Percentiles rank a stretch among this genome's conserved stretches.
Evolutionary conservation across 208 protist species (phyloP).

Genomic region (Lotmaria passim): DNA sequence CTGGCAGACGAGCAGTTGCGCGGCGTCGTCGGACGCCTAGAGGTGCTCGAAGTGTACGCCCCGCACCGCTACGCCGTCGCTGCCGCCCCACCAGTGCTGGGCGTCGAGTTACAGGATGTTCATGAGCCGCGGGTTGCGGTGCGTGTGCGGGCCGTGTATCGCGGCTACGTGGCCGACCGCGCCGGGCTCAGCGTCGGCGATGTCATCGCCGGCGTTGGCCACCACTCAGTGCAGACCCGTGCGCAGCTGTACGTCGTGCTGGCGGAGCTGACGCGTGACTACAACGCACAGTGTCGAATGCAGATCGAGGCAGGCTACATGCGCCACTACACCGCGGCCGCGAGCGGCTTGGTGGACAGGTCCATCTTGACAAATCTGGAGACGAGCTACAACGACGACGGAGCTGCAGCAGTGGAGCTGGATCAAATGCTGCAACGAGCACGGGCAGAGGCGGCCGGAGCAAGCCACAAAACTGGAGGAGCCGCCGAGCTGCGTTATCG

Average conservation of each 20-base stretch:
- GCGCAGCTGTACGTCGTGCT: constrained; percentile 65
- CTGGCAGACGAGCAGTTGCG: constrained; percentile 21
- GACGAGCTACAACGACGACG: not conserved
- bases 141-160: constrained; percentile 55
- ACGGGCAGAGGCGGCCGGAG: constrained; percentile 14
- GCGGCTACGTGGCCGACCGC: constrained; percentile 46
- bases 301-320: constrained; percentile 39
- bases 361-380: constrained; percentile 6
- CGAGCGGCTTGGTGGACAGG: not conserved
- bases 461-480: not conserved
- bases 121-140: constrained; percentile 26
- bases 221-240: constrained; percentile 40
- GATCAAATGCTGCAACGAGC: constrained; percentile 19
- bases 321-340: constrained; percentile 6
- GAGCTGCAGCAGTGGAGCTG: not conserved
- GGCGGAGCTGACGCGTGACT: constrained; percentile 43
- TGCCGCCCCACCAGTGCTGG: constrained; percentile 56
- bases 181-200: constrained; percentile 58
- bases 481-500: not conserved
- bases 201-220: constrained; percentile 55
- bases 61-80: constrained; percentile 57
- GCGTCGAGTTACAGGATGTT: constrained; percentile 64
- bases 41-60: constrained; percentile 71
- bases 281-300: constrained; percentile 53
- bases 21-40: constrained; percentile 43